Evolutionary conservation across 163 green algal genomes (phyloP).

Genomic region (Chloromonas sp.): DNA sequence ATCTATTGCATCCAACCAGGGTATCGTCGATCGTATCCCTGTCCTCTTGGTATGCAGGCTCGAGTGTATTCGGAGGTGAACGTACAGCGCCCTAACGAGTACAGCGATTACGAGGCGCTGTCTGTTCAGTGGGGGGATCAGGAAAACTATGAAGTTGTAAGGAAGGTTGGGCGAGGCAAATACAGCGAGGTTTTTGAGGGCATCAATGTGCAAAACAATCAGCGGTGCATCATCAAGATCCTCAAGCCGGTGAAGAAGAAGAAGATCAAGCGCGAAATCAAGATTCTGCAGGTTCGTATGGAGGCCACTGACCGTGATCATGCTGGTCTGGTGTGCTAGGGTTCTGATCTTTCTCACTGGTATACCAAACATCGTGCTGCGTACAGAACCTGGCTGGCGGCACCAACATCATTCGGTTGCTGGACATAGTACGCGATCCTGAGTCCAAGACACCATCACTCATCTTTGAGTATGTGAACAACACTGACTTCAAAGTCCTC

Average conservation of each 20-base stretch:
- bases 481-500: slow-evolving; percentile 86
- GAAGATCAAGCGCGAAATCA: slow-evolving; percentile 90
- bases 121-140: slow-evolving; percentile 59
- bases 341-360: too few species aligned
- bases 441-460: slow-evolving; percentile 91
- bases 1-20: too few species aligned
- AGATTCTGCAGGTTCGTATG: slow-evolving; percentile 69
- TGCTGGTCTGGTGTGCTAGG: background rate
- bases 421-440: slow-evolving; percentile 70
- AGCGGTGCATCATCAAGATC: slow-evolving; percentile 97
- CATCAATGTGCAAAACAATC: slow-evolving; percentile 68
- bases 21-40: too few species aligned
- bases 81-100: slow-evolving; percentile 70
- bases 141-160: slow-evolving; percentile 66
- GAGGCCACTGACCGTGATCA: background rate
- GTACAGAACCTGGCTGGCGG: slow-evolving; percentile 85
- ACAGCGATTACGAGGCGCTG: slow-evolving; percentile 93
- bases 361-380: background rate
- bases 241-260: slow-evolving; percentile 87
- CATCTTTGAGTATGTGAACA: slow-evolving; percentile 98
- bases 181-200: slow-evolving; percentile 99
- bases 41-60: background rate
- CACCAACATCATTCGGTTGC: slow-evolving; percentile 84
- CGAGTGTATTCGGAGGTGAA: slow-evolving; percentile 26
- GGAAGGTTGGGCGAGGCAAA: slow-evolving; percentile 94